A percentile compares a stretch with the other conserved stretches of the same genome.
phyloP scores from a whole-genome alignment of 2,329 filamentous ascomycete genomes.

The Chalaropsis ovoidea region DNA sequence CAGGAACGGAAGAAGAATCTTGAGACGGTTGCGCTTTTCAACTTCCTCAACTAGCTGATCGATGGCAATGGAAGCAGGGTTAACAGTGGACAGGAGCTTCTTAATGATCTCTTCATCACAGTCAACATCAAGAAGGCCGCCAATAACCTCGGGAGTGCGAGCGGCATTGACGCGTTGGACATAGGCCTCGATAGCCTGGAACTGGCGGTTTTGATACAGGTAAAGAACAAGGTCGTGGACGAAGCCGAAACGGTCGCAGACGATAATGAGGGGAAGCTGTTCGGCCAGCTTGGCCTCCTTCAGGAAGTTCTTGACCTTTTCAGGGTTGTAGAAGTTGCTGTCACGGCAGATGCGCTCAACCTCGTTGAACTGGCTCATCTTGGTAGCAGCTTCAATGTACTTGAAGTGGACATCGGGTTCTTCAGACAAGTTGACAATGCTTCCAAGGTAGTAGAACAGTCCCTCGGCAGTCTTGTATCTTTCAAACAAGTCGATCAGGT shows the following conservation, averaged over 20 bases:
- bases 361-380: conserved; percentile 86
- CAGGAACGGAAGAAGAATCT: conserved; percentile 90
- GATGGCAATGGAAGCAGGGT: conserved; percentile 76
- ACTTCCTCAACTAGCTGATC: conserved; percentile 90
- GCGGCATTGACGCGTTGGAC: conserved; percentile 93
- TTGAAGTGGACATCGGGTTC: conserved; percentile 97
- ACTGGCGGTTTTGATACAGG: conserved; percentile 97
- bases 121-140: conserved; percentile 88
- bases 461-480: conserved; percentile 96
- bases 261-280: conserved; percentile 91
- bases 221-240: conserved; percentile 93
- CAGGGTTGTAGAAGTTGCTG: conserved; percentile 77
- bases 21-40: conserved; percentile 89
- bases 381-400: conserved; percentile 94
- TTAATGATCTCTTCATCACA: conserved; percentile 97
- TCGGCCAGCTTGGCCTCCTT: conserved; percentile 90
- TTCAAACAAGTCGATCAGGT: conserved; percentile 86
- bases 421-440: conserved; percentile 93
- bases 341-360: conserved; percentile 96
- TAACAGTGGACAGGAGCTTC: conserved; percentile 73
- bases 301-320: conserved; percentile 98
- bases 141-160: conserved; percentile 83
- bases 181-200: conserved; percentile 96
- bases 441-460: conserved; percentile 95
- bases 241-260: conserved; percentile 99